Percentiles rank a stretch among this genome's conserved stretches.
Conservation (phyloP, 192 early-diverging fungal species). For the Entrophospora sp. region DNA sequence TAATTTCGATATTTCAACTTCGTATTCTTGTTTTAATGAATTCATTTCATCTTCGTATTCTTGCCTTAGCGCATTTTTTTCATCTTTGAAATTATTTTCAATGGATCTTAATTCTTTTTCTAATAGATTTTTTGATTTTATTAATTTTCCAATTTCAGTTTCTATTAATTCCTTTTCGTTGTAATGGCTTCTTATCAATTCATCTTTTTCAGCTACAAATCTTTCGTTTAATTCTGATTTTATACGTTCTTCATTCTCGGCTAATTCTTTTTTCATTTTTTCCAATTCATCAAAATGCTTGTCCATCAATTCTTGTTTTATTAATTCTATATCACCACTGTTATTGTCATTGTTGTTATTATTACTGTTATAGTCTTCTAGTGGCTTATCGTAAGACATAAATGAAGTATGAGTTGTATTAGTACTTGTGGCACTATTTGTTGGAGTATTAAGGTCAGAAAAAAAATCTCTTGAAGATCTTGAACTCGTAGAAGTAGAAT, state of each 20-base stretch:
- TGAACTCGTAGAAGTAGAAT: background rate
- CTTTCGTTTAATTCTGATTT: background rate
- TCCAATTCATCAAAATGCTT: slow-evolving; percentile 1
- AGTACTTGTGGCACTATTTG: too few species aligned
- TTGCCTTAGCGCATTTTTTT: background rate
- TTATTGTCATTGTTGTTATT: too few species aligned
- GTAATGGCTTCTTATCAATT: background rate
- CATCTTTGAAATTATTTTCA: background rate
- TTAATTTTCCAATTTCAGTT: background rate
- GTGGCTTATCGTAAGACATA: too few species aligned
- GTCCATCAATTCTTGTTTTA: background rate
- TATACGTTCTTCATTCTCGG: slow-evolving; percentile 3
- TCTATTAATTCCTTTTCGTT: background rate
- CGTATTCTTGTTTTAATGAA: background rate
- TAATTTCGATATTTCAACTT: too few species aligned
- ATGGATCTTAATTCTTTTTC: background rate
- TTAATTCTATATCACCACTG: too few species aligned
- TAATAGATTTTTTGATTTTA: background rate
- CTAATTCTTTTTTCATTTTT: background rate
- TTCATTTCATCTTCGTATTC: background rate
- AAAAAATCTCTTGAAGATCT: background rate
- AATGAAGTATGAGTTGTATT: background rate
- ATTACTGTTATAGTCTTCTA: too few species aligned
- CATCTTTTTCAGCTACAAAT: slow-evolving; percentile 2
- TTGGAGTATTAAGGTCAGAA: background rate